Conservation (phyloP, 768 basidiomycete species). For the Russula earlei region DNA sequence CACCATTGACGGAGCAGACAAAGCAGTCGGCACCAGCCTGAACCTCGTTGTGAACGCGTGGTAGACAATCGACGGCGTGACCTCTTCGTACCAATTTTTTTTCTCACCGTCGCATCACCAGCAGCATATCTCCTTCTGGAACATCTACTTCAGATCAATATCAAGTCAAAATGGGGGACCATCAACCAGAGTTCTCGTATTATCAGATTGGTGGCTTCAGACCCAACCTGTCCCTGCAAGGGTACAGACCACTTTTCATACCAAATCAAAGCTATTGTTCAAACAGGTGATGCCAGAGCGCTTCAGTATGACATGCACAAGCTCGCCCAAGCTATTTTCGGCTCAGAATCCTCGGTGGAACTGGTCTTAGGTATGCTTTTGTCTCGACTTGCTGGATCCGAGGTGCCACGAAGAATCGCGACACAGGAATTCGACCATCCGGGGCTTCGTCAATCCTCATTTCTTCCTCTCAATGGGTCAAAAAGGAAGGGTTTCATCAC, state of each 20-base stretch:
- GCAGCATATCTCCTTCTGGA: not conserved
- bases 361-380: slow-evolving; percentile 14
- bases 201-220: slow-evolving; percentile 20
- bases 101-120: not conserved
- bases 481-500: not conserved
- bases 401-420: not conserved
- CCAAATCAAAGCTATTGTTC: not conserved
- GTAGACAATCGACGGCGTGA: too few relatives aligned
- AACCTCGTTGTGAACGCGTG: slow-evolving; percentile 5
- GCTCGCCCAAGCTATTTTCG: slow-evolving; percentile 9
- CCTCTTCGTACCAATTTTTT: too few relatives aligned
- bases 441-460: slow-evolving; percentile 17
- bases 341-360: not conserved
- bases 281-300: not conserved
- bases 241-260: not conserved
- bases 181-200: not conserved
- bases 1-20: too few relatives aligned
- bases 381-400: not conserved
- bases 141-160: not conserved
- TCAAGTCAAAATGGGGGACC: slow-evolving; percentile 3
- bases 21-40: too few relatives aligned
- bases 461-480: slow-evolving; percentile 2
- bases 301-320: slow-evolving; percentile 4
- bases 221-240: slow-evolving; percentile 11
- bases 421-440: slow-evolving; percentile 13